Conservation (phyloP, 2,329 filamentous ascomycete species). For the Ophiostoma himal-ulmi region DNA sequence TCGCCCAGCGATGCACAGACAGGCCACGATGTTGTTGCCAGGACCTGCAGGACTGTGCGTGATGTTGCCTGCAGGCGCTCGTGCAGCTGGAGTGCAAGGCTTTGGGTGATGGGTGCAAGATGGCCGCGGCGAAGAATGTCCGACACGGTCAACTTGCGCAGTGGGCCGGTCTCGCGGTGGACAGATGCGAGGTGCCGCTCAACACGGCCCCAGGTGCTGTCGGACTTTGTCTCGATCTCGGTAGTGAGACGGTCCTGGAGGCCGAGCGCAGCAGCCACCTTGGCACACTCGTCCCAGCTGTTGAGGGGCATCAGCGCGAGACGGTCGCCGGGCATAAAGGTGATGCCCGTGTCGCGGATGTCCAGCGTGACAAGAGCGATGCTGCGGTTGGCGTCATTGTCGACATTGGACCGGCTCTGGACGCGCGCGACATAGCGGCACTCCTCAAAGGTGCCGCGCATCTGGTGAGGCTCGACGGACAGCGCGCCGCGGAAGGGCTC, state of each 20-base stretch:
- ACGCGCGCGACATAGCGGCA: slow-evolving; percentile 46
- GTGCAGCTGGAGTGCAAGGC: slow-evolving; percentile 46
- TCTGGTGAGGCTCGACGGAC: slow-evolving; percentile 46
- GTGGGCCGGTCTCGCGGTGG: slow-evolving; percentile 9
- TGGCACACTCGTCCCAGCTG: slow-evolving; percentile 49
- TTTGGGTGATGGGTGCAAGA: slow-evolving; percentile 47
- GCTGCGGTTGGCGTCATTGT: slow-evolving; percentile 39
- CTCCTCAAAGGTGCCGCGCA: slow-evolving; percentile 51
- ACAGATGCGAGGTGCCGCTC: slow-evolving; percentile 24
- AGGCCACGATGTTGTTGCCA: slow-evolving; percentile 48
- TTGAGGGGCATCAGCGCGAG: slow-evolving; percentile 52
- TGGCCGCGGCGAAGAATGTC: slow-evolving; percentile 48
- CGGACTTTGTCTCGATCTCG: slow-evolving; percentile 34
- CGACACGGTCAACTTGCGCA: slow-evolving; percentile 38
- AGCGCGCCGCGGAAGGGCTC: slow-evolving; percentile 45
- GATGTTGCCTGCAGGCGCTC: slow-evolving; percentile 45
- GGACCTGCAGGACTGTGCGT: slow-evolving; percentile 43
- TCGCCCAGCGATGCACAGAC: slow-evolving; percentile 47
- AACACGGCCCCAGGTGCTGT: slow-evolving; percentile 39
- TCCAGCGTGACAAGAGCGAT: slow-evolving; percentile 45
- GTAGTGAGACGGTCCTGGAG: slow-evolving; percentile 43
- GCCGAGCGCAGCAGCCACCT: slow-evolving; percentile 47
- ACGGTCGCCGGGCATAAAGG: slow-evolving; percentile 48
- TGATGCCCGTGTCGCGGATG: slow-evolving; percentile 48
- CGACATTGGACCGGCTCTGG: slow-evolving; percentile 42